These are phyloP conservation scores for Aureobasidium musti DNA, from an alignment of 2,329 filamentous ascomycete species.

Conservation along the genomic window DNA sequence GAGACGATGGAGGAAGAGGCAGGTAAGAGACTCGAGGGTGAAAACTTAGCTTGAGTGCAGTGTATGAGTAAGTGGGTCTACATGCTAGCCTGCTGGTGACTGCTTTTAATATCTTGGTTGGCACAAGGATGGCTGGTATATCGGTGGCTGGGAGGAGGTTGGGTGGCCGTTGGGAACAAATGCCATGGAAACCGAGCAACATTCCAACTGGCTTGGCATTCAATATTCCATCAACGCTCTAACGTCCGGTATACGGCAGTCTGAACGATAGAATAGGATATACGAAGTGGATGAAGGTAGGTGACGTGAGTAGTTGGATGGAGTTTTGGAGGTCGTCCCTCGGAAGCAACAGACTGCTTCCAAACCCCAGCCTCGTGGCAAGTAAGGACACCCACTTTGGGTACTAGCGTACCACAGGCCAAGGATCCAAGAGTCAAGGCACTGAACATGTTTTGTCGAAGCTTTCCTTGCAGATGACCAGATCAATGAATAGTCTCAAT, in stretches of 20 bases:
- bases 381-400: not conserved
- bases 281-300: not conserved
- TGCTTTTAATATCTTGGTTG: constrained; percentile 26
- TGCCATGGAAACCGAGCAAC: constrained; percentile 25
- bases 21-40: constrained; percentile 4
- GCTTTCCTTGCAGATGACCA: not conserved
- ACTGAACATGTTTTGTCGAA: not conserved
- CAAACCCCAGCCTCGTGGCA: not conserved
- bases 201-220: constrained; percentile 24
- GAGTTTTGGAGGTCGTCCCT: not conserved
- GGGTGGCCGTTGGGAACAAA: constrained; percentile 19
- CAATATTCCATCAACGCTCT: constrained; percentile 11
- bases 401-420: not conserved
- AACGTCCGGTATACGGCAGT: constrained; percentile 3
- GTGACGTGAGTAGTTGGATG: not conserved
- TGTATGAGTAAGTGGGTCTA: constrained; percentile 23
- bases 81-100: constrained; percentile 14
- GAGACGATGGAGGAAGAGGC: constrained; percentile 15
- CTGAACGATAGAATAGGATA: not conserved
- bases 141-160: constrained; percentile 26
- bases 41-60: constrained; percentile 19
- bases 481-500: not conserved
- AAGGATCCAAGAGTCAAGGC: not conserved
- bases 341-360: not conserved
- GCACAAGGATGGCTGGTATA: constrained; percentile 25